Evolutionary conservation across 495 filamentous ascomycete species (phyloP), one percentile per base, ranked within the genome.

Genomic region (Annulohypoxylon stygium): DNA sequence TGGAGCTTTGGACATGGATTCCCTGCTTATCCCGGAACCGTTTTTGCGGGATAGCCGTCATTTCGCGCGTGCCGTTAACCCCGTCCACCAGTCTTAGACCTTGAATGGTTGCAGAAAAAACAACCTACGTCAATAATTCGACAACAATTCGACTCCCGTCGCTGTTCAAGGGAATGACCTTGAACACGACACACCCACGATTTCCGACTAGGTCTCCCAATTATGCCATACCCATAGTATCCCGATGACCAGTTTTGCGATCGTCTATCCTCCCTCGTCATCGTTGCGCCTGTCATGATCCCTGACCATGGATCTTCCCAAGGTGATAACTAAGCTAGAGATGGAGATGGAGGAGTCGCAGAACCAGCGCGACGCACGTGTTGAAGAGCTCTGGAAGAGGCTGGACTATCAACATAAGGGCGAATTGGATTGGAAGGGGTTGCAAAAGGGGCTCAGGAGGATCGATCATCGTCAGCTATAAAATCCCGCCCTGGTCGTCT

Each of bases 381-480:
- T 97, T 71, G 91, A 92, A 78, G 85, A 88, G 76, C 87, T 98
- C 68, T 98, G 94, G 94, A 81, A 81, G 67, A 89, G 87, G 61
- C 86, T 99, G 71, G 95, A 97, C 78, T 90, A 90, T 58, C 87
- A 87, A 67, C 86, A 87, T 43, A 89, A 91, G 65, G 93, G 94
- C 37, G 88, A 92, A 78, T 83, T 99, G 69, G 94, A 98, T 82
- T 82, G 93, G 59, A 89, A 89, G 77, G 93, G 90, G 16, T 82
- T 99, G 66, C 92, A 93, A 81, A 92, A 89, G 79, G 96, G 97
- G 12, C 80, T 99, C 69, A 90, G 83, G 79, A 92, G 90, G 79
- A 93, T 98, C 67, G 94, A 99, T 80, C 96, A 99, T 81, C 96
- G 95, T 97, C 84, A 86, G 93, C 70, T 55, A 48, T 54, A 67